Percentiles rank a stretch among this genome's conserved stretches.
Conservation (phyloP, 2,329 filamentous ascomycete genomes). For the Ceratocystis smalleyi region DNA sequence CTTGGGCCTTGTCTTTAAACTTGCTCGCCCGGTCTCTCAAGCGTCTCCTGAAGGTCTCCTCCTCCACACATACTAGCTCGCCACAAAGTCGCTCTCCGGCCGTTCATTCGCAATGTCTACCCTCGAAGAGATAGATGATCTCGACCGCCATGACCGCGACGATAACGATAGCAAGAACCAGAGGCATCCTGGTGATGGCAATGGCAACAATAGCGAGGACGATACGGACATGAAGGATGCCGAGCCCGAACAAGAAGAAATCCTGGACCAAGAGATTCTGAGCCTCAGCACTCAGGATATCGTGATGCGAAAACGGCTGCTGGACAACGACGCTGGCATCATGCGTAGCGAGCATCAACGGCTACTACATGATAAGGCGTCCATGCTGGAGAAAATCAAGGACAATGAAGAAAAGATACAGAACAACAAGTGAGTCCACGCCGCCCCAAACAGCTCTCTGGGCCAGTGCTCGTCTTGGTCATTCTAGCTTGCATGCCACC, state of each 20-base stretch:
- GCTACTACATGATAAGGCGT: conserved; percentile 83
- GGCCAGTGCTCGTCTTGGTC: not conserved
- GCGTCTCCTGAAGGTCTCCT: not conserved
- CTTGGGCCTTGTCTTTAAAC: not conserved
- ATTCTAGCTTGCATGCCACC: not conserved
- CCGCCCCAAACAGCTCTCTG: not conserved
- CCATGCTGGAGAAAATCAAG: conserved; percentile 98
- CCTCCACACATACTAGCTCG: not conserved
- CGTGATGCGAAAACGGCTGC: conserved; percentile 69
- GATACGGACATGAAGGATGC: conserved; percentile 90
- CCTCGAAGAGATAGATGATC: conserved; percentile 79
- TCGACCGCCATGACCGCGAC: conserved; percentile 66
- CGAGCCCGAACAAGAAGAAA: conserved; percentile 62
- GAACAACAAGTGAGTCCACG: conserved; percentile 69
- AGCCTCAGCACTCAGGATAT: conserved; percentile 90
- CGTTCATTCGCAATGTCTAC: conserved; percentile 50
- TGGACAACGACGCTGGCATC: conserved; percentile 96
- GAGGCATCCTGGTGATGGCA: conserved; percentile 23
- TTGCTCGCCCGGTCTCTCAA: not conserved
- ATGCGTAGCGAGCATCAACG: conserved; percentile 97
- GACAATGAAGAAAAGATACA: conserved; percentile 98
- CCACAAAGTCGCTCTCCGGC: conserved; percentile 22
- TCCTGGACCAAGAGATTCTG: conserved; percentile 86
- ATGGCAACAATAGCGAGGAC: conserved; percentile 42
- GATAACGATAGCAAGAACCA: conserved; percentile 25